Conservation (phyloP, 1,284 basidiomycete species). For the Pyrrhoderma lamaoense region DNA sequence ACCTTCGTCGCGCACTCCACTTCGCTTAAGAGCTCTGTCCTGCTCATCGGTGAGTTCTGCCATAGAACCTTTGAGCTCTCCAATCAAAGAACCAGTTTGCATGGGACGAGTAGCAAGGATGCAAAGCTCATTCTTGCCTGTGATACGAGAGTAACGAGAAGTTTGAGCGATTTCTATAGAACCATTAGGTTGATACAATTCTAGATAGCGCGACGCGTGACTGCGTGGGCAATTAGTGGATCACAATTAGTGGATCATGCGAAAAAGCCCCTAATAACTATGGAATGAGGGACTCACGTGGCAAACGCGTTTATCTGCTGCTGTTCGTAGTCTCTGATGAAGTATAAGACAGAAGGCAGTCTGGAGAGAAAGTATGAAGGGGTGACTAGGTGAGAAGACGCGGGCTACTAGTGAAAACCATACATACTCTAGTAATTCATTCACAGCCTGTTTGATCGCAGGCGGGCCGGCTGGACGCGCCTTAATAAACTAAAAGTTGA, state of each 20-base stretch:
- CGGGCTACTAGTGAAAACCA: slow-evolving; percentile 20
- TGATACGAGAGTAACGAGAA: slow-evolving; percentile 72
- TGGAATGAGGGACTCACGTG: slow-evolving; percentile 52
- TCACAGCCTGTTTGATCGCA: slow-evolving; percentile 46
- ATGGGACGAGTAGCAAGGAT: slow-evolving; percentile 78
- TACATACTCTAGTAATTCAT: slow-evolving; percentile 64
- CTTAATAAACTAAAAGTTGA: slow-evolving; percentile 3
- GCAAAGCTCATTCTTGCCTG: slow-evolving; percentile 86
- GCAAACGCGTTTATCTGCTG: slow-evolving; percentile 82
- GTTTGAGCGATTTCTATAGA: slow-evolving; percentile 84
- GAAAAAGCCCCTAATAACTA: background rate
- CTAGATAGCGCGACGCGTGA: slow-evolving; percentile 80
- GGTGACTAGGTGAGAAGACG: slow-evolving; percentile 21
- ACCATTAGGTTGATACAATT: slow-evolving; percentile 70
- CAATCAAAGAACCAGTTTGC: slow-evolving; percentile 64
- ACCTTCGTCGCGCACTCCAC: slow-evolving; percentile 49
- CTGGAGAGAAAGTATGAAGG: slow-evolving; percentile 31
- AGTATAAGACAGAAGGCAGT: slow-evolving; percentile 63
- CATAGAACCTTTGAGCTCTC: slow-evolving; percentile 82
- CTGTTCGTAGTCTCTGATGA: slow-evolving; percentile 62
- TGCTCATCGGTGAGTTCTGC: slow-evolving; percentile 77
- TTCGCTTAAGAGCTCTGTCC: slow-evolving; percentile 73
- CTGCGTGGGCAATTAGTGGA: slow-evolving; percentile 32
- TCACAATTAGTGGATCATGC: background rate
- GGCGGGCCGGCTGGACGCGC: slow-evolving; percentile 2